phyloP scores from a whole-genome alignment of 176 grass and related monocot species.

The Neostapfia colusana region DNA sequence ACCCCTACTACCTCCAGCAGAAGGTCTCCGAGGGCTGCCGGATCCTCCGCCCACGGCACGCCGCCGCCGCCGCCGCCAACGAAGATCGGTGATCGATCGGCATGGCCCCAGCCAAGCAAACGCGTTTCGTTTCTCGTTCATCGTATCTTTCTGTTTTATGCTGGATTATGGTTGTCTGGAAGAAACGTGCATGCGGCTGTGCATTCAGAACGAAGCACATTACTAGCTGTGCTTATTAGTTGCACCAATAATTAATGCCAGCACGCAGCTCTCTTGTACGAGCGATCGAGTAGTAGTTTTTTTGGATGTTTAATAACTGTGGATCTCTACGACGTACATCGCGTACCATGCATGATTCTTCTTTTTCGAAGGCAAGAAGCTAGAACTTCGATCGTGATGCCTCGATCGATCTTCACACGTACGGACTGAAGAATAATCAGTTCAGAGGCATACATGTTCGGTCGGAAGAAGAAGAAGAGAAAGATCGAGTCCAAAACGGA shows the following conservation, averaged over 20 bases:
- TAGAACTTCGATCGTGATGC: too few relatives aligned
- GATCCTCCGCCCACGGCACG: conserved; percentile 48
- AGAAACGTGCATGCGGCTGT: neutral
- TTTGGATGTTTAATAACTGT: too few relatives aligned
- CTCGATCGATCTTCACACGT: too few relatives aligned
- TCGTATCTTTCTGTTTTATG: neutral
- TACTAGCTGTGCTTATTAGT: neutral
- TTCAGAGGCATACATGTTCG: too few relatives aligned
- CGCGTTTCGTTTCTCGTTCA: neutral
- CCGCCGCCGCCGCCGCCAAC: conserved; percentile 12
- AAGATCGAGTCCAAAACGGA: too few relatives aligned
- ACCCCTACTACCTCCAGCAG: conserved; percentile 70
- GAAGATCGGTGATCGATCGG: conserved; percentile 42
- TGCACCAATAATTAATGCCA: neutral
- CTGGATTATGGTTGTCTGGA: neutral
- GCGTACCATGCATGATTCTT: neutral
- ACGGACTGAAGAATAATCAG: too few relatives aligned
- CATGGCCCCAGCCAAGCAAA: neutral
- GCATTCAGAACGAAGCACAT: neutral
- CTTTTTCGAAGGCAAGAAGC: too few relatives aligned
- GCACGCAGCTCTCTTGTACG: neutral
- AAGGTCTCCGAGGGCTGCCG: conserved; percentile 84
- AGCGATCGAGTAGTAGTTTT: too few relatives aligned
- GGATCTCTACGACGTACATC: too few relatives aligned
- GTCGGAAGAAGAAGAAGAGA: too few relatives aligned